Percentiles rank a stretch among this genome's conserved stretches.
Conservation (phyloP, 1,284 basidiomycete genomes). For the Exobasidium cylindrosporum region DNA sequence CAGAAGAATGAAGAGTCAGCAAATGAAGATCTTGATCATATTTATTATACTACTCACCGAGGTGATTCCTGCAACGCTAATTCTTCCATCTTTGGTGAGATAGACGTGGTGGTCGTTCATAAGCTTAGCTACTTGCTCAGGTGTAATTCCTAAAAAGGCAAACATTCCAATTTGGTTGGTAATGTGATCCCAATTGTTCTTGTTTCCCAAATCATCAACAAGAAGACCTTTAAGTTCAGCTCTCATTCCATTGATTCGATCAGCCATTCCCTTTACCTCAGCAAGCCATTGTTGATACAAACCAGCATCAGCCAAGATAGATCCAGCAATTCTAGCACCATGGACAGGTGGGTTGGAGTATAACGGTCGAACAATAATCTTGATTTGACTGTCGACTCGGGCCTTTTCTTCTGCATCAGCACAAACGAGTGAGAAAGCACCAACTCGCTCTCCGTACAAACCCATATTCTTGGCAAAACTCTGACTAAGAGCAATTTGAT, state of each 20-base stretch:
- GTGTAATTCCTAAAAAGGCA: conserved; percentile 52
- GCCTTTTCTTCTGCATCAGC: conserved; percentile 49
- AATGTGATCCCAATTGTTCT: conserved; percentile 57
- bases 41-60: no score
- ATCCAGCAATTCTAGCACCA: conserved; percentile 58
- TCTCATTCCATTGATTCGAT: conserved; percentile 56
- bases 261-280: conserved; percentile 56
- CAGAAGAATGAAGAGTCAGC: background rate
- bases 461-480: conserved; percentile 56
- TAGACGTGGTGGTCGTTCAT: conserved; percentile 55
- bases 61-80: conserved; percentile 56
- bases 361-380: conserved; percentile 94
- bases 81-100: conserved; percentile 55
- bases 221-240: conserved; percentile 50
- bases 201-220: conserved; percentile 51
- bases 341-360: conserved; percentile 98
- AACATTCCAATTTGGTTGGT: conserved; percentile 57
- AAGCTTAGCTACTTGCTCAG: conserved; percentile 54
- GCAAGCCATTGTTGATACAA: conserved; percentile 58
- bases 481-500: conserved; percentile 50
- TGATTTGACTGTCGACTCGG: conserved; percentile 58
- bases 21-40: background rate
- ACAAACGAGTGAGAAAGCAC: conserved; percentile 47
- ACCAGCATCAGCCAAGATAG: conserved; percentile 56
- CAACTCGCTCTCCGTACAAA: conserved; percentile 55